Evolutionary conservation across 371 early-diverging fungal species (phyloP), one percentile per base, ranked within the genome.

Genomic region (Circinella minor): DNA sequence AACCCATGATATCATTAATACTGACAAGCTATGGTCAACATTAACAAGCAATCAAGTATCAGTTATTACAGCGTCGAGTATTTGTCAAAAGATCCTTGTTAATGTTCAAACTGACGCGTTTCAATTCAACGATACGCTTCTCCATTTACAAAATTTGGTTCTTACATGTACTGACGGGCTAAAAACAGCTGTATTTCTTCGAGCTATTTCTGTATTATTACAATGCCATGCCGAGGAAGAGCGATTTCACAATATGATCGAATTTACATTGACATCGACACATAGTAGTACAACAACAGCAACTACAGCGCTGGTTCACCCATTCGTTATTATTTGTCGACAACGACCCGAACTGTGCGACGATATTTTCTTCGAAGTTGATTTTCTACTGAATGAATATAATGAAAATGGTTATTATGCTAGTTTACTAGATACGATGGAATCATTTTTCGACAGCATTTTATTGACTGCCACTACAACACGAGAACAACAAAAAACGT

Each of bases 21-120:
- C 55, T 17, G 66, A 74, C 9, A 63, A 61, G 17, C 43, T 74
- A 9, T 82, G 80, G 82, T 27, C 68, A 3, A 36, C 65, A 3
- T 37, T 78, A 46, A 71, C 74, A 10, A 67, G 69, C 17, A 34
- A 69, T 14, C 55, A 69, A 14, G 27, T 71, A 34, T 71, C 80
- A 3, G 51, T 71, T 5, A 81, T 83, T 66, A 81, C 80, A 8
- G 68, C 71, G 0, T 83, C 84, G 4, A 77, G 78, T 59, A 71
- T 74, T 14, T 83, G 84, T 59, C 72, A 75, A n/a, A 75, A 70
- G 48, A 64, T 81, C 17, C 60, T 74, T 13, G 39, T 54, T n/a
- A 48, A 59, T 39, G 71, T 75, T 11, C 17, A 68, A 55, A 10
- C 39, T 18, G 49, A 67, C 1, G 66, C 48, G 10, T 66, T 69